A percentile compares a stretch with the other conserved stretches of the same genome.
These are phyloP conservation scores for Leishmania aethiopica DNA, from an alignment of 208 protist genomes.

Conservation along the genomic window DNA sequence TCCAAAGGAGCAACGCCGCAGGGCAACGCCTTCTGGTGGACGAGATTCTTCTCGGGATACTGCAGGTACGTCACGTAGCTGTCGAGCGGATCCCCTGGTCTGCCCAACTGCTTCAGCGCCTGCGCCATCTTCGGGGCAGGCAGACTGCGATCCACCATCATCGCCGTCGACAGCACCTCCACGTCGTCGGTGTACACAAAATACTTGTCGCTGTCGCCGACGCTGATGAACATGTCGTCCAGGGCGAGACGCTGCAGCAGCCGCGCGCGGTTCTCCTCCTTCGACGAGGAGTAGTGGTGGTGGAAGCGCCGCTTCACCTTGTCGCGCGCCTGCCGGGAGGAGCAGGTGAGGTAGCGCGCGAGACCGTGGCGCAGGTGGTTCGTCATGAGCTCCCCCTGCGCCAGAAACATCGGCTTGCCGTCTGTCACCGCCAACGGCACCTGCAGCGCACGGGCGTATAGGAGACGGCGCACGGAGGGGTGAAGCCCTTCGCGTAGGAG, in stretches of 20 bases:
- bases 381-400: slow-evolving; percentile 38
- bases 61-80: slow-evolving; percentile 66
- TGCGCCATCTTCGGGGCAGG: slow-evolving; percentile 51
- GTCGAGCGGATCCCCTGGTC: slow-evolving; percentile 42
- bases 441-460: slow-evolving; percentile 84
- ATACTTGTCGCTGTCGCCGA: slow-evolving; percentile 86
- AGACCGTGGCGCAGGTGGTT: slow-evolving; percentile 34
- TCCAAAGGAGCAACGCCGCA: slow-evolving; percentile 67
- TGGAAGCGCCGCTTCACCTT: slow-evolving; percentile 63
- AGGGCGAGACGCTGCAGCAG: slow-evolving; percentile 61
- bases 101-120: slow-evolving; percentile 65
- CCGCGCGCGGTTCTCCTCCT: slow-evolving; percentile 46
- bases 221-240: slow-evolving; percentile 51
- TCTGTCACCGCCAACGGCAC: slow-evolving; percentile 64
- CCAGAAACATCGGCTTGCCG: slow-evolving; percentile 52
- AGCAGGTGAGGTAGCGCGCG: slow-evolving; percentile 54
- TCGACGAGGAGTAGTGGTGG: slow-evolving; percentile 57
- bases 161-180: slow-evolving; percentile 49
- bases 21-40: slow-evolving; percentile 44
- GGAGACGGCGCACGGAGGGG: slow-evolving; percentile 73
- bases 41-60: slow-evolving; percentile 26
- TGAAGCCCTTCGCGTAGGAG: slow-evolving; percentile 61
- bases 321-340: slow-evolving; percentile 54
- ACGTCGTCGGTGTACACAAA: slow-evolving; percentile 85
- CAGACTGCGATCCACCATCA: slow-evolving; percentile 75